Base-by-base conservation (phyloP, 371 early-diverging fungal genomes). In the Saksenaea oblongispora region DNA sequence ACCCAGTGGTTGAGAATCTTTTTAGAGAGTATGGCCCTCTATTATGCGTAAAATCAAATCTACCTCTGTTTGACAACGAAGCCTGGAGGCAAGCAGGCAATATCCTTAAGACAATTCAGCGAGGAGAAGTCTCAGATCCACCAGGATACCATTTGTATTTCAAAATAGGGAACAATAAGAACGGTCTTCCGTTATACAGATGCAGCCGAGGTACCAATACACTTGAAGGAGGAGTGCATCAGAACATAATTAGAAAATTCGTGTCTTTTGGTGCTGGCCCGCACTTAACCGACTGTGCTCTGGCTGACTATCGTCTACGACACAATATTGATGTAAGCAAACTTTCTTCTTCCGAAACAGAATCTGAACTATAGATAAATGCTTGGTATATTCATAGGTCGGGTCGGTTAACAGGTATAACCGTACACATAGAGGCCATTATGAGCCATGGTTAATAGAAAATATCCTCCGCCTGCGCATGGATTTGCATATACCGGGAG, bases 201-300 rank as follows among this genome's bases (percentile, higher is more conserved):
- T 36, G 39, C 37, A 8, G 5, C 2, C 11, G 24, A 57, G 39
- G 58, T 9, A 57, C 37, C n/a, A 57, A 57, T 14, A 7, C 11
- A 8, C 1, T 58, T 24, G 58, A 58, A 37, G 44, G 58, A 18
- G 58, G 44, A 0, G 41, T 58, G 5, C 58, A 58, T n/a, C 58
- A 58, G n/a, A 58, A 58, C 5, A 1, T 58, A 39, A 42, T 42
- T 10, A 13, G 41, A 17, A 24, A 28, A 24, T 58, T 58, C 27
- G 44, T 18, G 4, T 22, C 41, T 8, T 58, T 58, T 17, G 28
- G n/a, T 13, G 26, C 41, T 22, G n/a, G 39, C 17, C 44, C 37
- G 10, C 5, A 58, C 3, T 28, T 58, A 7, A 17, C 58, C 28
- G 4, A 14, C 22, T 11, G 27, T 0, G 5, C 22, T 2, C 9